These are phyloP conservation scores for Phytophthora palmivora DNA, from an alignment of 352 stramenopile species.

Conservation along the genomic window DNA sequence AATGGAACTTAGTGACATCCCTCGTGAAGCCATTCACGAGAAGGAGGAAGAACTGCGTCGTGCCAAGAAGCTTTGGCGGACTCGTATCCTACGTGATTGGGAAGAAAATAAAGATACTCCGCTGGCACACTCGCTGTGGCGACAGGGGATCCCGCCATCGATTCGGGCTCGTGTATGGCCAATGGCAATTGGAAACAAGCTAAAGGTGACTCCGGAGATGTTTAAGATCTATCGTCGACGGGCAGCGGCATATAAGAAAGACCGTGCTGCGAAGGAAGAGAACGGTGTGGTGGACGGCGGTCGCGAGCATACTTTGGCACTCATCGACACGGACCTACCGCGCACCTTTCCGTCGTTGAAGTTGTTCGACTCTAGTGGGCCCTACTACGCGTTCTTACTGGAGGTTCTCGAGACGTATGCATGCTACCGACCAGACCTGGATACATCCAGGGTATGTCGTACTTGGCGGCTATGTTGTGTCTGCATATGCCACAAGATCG, in stretches of 20 bases:
- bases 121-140: constrained; percentile 79
- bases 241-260: constrained; percentile 69
- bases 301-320: constrained; percentile 76
- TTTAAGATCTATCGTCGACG: constrained; percentile 84
- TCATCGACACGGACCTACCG: constrained; percentile 90
- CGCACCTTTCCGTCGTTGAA: constrained; percentile 86
- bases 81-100: constrained; percentile 79
- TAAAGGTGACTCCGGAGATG: constrained; percentile 89
- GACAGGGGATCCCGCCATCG: constrained; percentile 83
- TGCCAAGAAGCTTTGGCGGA: constrained; percentile 87
- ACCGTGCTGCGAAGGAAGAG: constrained; percentile 37
- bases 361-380: constrained; percentile 77
- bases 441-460: constrained; percentile 93
- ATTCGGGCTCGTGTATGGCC: constrained; percentile 86
- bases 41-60: constrained; percentile 83
- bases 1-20: constrained; percentile 21
- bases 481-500: constrained; percentile 87
- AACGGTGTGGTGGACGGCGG: constrained; percentile 45
- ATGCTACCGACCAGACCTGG: constrained; percentile 87
- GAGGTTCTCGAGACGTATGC: constrained; percentile 90
- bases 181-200: constrained; percentile 83
- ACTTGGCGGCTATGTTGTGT: constrained; percentile 85
- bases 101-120: constrained; percentile 78
- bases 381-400: constrained; percentile 78
- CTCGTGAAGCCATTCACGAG: constrained; percentile 68